Conservation (phyloP, 768 basidiomycete genomes). For the Dentipellis sp. region DNA sequence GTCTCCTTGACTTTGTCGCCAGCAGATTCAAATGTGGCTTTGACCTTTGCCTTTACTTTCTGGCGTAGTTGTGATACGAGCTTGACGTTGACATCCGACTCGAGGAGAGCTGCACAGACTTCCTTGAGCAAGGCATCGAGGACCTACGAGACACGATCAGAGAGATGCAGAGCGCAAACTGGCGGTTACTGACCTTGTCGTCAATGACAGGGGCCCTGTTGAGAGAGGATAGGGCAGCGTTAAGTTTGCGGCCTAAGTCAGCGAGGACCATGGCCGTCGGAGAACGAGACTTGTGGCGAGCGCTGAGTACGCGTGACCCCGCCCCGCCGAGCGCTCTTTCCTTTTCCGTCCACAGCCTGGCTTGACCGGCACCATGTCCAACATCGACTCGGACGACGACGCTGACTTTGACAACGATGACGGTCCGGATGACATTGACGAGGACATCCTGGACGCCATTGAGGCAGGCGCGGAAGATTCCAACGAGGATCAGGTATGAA, state of each 20-base stretch:
- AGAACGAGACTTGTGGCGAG: constrained; percentile 5
- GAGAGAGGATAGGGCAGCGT: constrained; percentile 86
- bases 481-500: constrained; percentile 62
- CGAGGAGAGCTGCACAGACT: constrained; percentile 86
- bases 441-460: constrained; percentile 46
- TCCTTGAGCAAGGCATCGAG: constrained; percentile 93
- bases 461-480: constrained; percentile 46
- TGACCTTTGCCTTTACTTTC: constrained; percentile 87
- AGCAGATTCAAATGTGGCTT: constrained; percentile 62
- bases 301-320: too few relatives aligned
- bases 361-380: constrained; percentile 32
- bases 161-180: neutral
- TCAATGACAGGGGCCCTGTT: constrained; percentile 82
- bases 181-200: constrained; percentile 57
- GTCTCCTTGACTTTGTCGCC: constrained; percentile 70
- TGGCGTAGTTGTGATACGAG: constrained; percentile 80
- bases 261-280: constrained; percentile 75
- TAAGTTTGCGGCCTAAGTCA: constrained; percentile 90
- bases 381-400: constrained; percentile 33
- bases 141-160: constrained; percentile 42
- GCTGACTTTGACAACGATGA: constrained; percentile 19
- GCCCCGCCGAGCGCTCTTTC: neutral
- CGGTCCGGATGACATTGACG: constrained; percentile 12
- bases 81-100: constrained; percentile 98
- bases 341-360: constrained; percentile 18